Conservation (phyloP, 345 rosid species). For the Populus simonii region DNA sequence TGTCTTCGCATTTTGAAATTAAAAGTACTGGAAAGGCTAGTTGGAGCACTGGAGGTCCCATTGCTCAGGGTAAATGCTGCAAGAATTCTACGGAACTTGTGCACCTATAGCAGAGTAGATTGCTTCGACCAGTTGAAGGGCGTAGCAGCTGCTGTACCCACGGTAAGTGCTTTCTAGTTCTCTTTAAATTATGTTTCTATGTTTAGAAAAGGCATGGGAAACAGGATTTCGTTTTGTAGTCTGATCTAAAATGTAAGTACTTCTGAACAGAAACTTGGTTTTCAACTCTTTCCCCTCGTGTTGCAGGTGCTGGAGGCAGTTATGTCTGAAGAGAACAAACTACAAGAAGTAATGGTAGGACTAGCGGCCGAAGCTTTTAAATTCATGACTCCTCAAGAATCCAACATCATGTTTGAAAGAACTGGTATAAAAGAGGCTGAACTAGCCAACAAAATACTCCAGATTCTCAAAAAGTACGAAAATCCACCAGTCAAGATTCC, state of each 20-base stretch:
- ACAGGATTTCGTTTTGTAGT: background rate
- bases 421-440: conserved; percentile 49
- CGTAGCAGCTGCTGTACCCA: conserved; percentile 58
- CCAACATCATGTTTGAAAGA: conserved; percentile 34
- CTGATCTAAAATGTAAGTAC: background rate
- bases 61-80: conserved; percentile 65
- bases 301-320: conserved; percentile 69
- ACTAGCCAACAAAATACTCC: conserved; percentile 45
- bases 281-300: background rate
- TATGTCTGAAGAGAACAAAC: conserved; percentile 56
- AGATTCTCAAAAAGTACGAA: conserved; percentile 49
- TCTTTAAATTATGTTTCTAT: background rate
- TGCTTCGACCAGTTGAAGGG: conserved; percentile 52
- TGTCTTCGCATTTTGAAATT: conserved; percentile 66
- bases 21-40: conserved; percentile 44
- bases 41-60: conserved; percentile 50
- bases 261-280: background rate
- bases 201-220: background rate
- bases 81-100: conserved; percentile 70
- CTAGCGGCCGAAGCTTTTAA: conserved; percentile 59
- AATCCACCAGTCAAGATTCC: conserved; percentile 73
- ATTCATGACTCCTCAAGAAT: conserved; percentile 54
- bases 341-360: conserved; percentile 90
- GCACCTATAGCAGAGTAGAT: conserved; percentile 46
- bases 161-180: conserved; percentile 39